A percentile compares a stretch with the other conserved stretches of the same genome.
Evolutionary conservation across 177 flowering plant species (phyloP).

Genomic region (Tripterygium wilfordii): DNA sequence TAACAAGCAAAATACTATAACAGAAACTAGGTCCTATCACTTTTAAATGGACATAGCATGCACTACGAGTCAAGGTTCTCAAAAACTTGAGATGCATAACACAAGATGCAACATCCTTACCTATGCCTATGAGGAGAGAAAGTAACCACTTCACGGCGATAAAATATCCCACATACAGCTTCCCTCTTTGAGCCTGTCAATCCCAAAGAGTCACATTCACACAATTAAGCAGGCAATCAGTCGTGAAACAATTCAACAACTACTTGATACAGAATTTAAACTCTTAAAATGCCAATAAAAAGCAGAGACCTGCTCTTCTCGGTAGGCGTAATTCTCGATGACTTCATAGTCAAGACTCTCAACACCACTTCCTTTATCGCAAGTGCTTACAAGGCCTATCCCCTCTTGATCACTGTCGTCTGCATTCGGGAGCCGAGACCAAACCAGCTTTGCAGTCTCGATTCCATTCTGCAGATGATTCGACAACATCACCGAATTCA

Average conservation of each 20-base stretch:
- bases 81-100: too few species aligned
- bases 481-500: conserved; percentile 52
- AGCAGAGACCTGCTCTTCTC: conserved; percentile 77
- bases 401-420: conserved; percentile 53
- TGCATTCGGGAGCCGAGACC: conserved; percentile 76
- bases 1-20: too few species aligned
- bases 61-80: too few species aligned
- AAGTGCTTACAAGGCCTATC: conserved; percentile 22
- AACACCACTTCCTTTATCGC: conserved; percentile 28
- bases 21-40: too few species aligned
- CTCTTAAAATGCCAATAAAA: neutral
- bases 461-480: conserved; percentile 76
- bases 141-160: conserved; percentile 89
- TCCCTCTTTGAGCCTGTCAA: conserved; percentile 75
- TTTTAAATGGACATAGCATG: too few species aligned
- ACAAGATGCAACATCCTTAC: too few species aligned
- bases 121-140: conserved; percentile 83
- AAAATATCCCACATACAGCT: conserved; percentile 51
- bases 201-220: conserved; percentile 7
- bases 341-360: conserved; percentile 98
- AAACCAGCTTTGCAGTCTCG: conserved; percentile 68
- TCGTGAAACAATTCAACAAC: too few species aligned
- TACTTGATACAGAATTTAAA: neutral
- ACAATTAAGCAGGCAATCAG: too few species aligned
- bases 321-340: conserved; percentile 79